Conservation (phyloP, 345 rosid genomes). For the Linum lewisii region DNA sequence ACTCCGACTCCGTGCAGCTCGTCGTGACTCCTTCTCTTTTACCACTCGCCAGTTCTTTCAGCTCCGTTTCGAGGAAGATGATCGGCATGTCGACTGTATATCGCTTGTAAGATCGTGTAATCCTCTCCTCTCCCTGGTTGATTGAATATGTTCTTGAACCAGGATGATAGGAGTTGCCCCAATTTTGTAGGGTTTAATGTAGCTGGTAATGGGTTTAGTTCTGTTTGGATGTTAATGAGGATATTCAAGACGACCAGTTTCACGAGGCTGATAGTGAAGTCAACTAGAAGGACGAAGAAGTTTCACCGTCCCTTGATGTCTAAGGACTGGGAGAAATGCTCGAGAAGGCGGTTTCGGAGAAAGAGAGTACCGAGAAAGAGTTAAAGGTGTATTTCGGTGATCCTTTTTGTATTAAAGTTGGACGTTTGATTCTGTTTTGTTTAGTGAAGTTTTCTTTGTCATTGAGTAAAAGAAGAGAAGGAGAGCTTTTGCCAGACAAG, state of each 20-base stretch:
- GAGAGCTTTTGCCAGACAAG: slow-evolving; percentile 34
- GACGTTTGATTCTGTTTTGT: slow-evolving; percentile 2
- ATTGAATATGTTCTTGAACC: slow-evolving; percentile 10
- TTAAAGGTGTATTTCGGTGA: neutral
- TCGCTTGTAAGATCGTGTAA: slow-evolving; percentile 17
- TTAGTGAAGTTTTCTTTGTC: neutral
- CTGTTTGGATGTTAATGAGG: slow-evolving; percentile 62
- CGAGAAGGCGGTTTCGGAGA: slow-evolving; percentile 3
- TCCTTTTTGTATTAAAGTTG: neutral
- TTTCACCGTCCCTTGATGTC: neutral
- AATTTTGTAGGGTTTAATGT: neutral
- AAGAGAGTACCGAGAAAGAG: neutral
- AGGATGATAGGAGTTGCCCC: neutral
- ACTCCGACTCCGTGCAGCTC: too few species aligned
- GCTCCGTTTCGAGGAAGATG: slow-evolving; percentile 6
- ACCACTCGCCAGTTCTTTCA: too few species aligned
- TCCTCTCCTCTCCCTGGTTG: slow-evolving; percentile 19
- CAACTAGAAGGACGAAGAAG: neutral
- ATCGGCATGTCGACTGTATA: slow-evolving; percentile 17
- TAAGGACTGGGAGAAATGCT: neutral
- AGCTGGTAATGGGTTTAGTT: neutral
- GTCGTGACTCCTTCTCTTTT: too few species aligned
- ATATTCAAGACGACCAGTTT: slow-evolving; percentile 34
- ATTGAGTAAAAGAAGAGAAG: slow-evolving; percentile 12
- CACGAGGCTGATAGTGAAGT: slow-evolving; percentile 13